Evolutionary conservation across 495 filamentous ascomycete genomes (phyloP), one percentile per base, ranked within the genome.

Genomic region (Penicillium maclennaniae): DNA sequence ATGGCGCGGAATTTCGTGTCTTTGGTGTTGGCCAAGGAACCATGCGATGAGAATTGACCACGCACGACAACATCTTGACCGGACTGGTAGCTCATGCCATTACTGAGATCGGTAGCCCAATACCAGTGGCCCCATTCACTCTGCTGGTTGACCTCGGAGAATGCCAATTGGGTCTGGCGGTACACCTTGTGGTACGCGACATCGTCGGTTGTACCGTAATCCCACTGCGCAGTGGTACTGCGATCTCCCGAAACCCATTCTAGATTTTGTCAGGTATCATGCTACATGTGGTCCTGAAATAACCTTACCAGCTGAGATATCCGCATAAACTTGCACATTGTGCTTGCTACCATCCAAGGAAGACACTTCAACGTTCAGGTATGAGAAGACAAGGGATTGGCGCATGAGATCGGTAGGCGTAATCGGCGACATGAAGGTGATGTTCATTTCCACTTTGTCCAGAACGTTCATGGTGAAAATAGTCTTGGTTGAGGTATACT

Each of bases 101-200:
- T 21, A 3, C 34, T 44, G 15, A 61, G 65, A 45, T 79, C 72
- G 17, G 81, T 82, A 6, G 76, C 69, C 67, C 77, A 84, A 56
- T 79, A 83, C 79, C 78, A 78, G 47, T 75, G 69, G 21, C 83
- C 83, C 77, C 82, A 86, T 61, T 86, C 83, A 3, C 71, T 75
- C 45, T 79, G 77, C 43, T 86, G 77, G 15, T 59, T 62, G 14
- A 51, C 45, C 52, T 86, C 80, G 0, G 79, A 78, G 60, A 83
- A 82, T 0, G 74, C 64, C 45, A 79, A 61, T 46, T 81, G 80
- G 8, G 66, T 71, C 61, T 80, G 70, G 23, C 78, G 72, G 55
- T 77, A 76, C 31, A 86, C 62, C 41, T 72, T 72, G 53, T 84
- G 79, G 58, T 82, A 84, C 7, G 77, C 72, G 28, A 83, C 60